These are phyloP conservation scores for Pseudotsuga menziesii DNA, from an alignment of 75 land plant species.

Conservation along the genomic window DNA sequence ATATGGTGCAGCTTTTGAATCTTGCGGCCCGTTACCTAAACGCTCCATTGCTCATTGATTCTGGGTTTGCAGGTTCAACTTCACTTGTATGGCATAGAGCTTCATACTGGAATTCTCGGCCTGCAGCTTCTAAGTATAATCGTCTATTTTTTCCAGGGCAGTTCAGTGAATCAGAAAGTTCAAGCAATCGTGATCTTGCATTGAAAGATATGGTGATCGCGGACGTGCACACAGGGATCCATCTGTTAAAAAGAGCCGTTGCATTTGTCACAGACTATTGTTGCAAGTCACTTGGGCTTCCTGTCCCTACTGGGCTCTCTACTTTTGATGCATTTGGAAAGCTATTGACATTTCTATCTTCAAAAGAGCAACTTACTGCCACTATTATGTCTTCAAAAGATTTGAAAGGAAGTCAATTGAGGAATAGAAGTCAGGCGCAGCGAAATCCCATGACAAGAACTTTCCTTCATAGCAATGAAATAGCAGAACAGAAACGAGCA, in stretches of 20 bases:
- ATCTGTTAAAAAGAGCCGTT: conserved; percentile 80
- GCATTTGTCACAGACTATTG: conserved; percentile 74
- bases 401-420: no score
- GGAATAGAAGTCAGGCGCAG: no score
- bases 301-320: conserved; percentile 63
- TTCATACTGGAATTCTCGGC: conserved; percentile 80
- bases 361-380: conserved; percentile 33
- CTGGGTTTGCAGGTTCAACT: conserved; percentile 43
- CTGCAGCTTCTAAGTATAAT: conserved; percentile 60
- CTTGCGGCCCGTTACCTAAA: no score
- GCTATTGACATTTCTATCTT: conserved; percentile 51
- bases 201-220: conserved; percentile 60
- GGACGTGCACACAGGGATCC: conserved; percentile 80
- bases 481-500: no score
- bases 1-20: no score
- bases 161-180: conserved; percentile 55
- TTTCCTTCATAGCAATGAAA: no score
- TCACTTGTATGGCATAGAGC: conserved; percentile 87
- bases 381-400: no score
- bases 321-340: conserved; percentile 84
- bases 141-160: conserved; percentile 26
- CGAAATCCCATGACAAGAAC: no score
- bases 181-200: conserved; percentile 69
- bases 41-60: no score
- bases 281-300: conserved; percentile 51